A percentile compares a stretch with the other conserved stretches of the same genome.
Evolutionary conservation across 83 land plant species (phyloP).

Genomic region (Thuja plicata): DNA sequence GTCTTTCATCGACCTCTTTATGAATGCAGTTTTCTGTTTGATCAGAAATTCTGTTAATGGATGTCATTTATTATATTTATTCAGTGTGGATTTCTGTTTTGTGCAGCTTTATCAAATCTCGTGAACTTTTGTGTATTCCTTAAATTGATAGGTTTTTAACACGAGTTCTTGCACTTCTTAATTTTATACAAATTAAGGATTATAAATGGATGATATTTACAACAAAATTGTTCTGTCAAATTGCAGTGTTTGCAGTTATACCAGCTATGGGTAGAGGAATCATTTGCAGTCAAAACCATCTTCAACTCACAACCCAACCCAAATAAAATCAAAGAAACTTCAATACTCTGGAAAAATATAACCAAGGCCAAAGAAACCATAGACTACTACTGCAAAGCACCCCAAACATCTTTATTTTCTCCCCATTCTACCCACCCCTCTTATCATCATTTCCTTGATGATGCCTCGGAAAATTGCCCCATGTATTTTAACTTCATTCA

Average conservation of each 20-base stretch:
- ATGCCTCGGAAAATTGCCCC: conserved; percentile 18
- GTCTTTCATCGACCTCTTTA: too few relatives aligned
- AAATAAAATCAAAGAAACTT: neutral
- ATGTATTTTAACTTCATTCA: conserved; percentile 37
- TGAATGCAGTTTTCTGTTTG: too few relatives aligned
- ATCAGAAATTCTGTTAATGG: too few relatives aligned
- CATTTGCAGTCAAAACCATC: neutral
- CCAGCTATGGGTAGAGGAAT: neutral
- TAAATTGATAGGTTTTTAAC: neutral
- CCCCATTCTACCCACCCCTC: neutral
- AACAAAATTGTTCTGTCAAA: neutral
- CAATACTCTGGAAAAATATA: conserved; percentile 4
- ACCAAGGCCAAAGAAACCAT: neutral
- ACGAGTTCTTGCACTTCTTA: too few relatives aligned
- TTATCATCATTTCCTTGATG: neutral
- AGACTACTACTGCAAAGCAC: neutral
- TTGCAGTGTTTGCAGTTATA: neutral
- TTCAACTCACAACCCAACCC: neutral
- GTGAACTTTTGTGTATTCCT: too few relatives aligned
- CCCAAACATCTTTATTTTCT: neutral
- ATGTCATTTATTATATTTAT: too few relatives aligned
- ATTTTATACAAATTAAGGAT: neutral
- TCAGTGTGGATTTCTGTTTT: too few relatives aligned
- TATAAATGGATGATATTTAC: neutral
- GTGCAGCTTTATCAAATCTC: too few relatives aligned